These are phyloP conservation scores for Colletotrichum eleusines DNA, from an alignment of 2,329 filamentous ascomycete species.

Conservation along the genomic window DNA sequence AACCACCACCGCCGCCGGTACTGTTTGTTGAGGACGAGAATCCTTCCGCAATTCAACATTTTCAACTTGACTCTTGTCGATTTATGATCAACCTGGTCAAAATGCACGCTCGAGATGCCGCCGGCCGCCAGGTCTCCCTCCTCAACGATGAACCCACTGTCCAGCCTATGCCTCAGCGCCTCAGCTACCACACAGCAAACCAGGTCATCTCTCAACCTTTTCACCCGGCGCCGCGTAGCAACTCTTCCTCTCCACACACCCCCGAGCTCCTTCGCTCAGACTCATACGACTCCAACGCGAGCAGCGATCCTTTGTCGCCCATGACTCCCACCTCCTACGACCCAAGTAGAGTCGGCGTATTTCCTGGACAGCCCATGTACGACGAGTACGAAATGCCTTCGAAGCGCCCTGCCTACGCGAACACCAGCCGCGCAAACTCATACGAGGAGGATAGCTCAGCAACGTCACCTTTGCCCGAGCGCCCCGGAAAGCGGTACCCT, in stretches of 20 bases:
- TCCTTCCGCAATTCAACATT: neutral
- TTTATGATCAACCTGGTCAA: constrained; percentile 31
- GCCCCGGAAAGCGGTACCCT: constrained; percentile 75
- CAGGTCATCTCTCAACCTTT: constrained; percentile 51
- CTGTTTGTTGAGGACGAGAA: neutral
- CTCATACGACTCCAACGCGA: constrained; percentile 71
- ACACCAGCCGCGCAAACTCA: constrained; percentile 60
- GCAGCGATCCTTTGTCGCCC: constrained; percentile 65
- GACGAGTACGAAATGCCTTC: constrained; percentile 47
- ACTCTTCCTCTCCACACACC: constrained; percentile 63
- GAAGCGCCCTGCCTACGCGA: constrained; percentile 58
- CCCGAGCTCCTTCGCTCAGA: constrained; percentile 71
- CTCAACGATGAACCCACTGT: constrained; percentile 64
- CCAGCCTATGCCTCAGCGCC: constrained; percentile 38
- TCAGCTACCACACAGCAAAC: constrained; percentile 52
- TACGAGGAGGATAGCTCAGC: constrained; percentile 64
- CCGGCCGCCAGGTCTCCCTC: constrained; percentile 69
- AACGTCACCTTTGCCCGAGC: constrained; percentile 57
- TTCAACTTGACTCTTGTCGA: neutral
- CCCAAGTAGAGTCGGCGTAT: constrained; percentile 53
- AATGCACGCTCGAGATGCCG: constrained; percentile 69
- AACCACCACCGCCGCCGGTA: neutral
- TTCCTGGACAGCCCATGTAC: constrained; percentile 44
- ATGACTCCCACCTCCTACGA: constrained; percentile 65
- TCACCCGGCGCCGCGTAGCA: constrained; percentile 52